These are phyloP conservation scores for Termitomyces sp. DNA, from an alignment of 768 basidiomycete species.

Conservation along the genomic window DNA sequence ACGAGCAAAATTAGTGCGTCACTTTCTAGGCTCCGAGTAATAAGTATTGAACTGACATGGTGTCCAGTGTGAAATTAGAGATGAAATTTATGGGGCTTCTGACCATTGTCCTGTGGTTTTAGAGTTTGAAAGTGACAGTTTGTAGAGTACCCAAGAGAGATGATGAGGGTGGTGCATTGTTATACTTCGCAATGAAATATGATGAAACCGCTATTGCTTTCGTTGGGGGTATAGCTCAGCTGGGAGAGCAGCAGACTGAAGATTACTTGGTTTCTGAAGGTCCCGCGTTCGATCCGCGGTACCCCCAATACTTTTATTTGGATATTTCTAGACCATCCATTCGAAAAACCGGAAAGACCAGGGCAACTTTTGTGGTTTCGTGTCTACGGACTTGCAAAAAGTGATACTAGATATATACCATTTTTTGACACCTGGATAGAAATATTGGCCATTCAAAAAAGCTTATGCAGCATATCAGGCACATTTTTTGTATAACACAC, in stretches of 20 bases:
- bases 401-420: no score
- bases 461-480: neutral
- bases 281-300: conserved; percentile 75
- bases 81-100: conserved; percentile 83
- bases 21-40: neutral
- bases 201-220: no score
- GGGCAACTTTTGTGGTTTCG: no score
- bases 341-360: no score
- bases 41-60: neutral
- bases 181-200: neutral
- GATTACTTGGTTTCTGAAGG: conserved; percentile 48
- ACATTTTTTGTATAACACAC: no score
- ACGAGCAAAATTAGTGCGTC: conserved; percentile 54
- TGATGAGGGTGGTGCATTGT: no score
- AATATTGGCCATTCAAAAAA: no score
- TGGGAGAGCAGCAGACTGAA: conserved; percentile 70
- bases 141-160: neutral
- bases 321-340: no score
- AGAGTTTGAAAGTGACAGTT: conserved; percentile 34
- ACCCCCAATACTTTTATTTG: conserved; percentile 44
- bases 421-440: no score
- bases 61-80: conserved; percentile 73
- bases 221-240: conserved; percentile 56
- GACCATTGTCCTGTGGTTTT: conserved; percentile 82
- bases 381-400: no score